These are phyloP conservation scores for Crithidia acanthocephali DNA, from an alignment of 208 protist species.

Conservation along the genomic window DNA sequence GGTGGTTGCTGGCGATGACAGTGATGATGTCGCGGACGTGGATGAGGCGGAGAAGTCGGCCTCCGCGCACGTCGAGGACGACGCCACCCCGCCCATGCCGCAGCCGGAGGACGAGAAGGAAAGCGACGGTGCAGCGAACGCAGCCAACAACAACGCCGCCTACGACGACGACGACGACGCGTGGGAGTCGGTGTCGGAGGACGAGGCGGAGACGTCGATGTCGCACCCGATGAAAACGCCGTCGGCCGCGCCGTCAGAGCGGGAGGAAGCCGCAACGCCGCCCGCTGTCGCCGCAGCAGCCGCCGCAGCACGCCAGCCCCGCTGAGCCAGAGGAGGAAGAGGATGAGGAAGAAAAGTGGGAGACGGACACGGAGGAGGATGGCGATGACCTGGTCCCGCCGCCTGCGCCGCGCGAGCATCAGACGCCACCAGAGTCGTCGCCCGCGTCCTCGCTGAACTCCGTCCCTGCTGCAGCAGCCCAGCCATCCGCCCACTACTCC, in stretches of 20 bases:
- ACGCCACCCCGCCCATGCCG: no score
- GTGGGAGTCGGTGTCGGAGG: slow-evolving; percentile 20
- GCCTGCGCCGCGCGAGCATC: slow-evolving; percentile 21
- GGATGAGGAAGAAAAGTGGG: neutral
- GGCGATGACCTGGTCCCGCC: slow-evolving; percentile 7
- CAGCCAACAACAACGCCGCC: neutral
- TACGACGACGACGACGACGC: slow-evolving; percentile 18
- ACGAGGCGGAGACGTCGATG: neutral
- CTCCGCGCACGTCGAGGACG: no score
- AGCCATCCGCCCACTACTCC: neutral
- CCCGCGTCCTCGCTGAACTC: slow-evolving; percentile 17
- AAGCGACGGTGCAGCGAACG: neutral
- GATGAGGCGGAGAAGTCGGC: neutral
- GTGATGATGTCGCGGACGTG: no score
- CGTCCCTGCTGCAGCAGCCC: neutral
- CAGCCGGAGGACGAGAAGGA: neutral
- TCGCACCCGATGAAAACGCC: neutral
- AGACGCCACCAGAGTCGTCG: slow-evolving; percentile 12
- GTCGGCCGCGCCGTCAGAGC: neutral
- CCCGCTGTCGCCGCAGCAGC: neutral
- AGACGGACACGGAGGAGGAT: neutral
- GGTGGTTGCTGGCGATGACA: no score
- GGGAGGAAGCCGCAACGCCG: no score
- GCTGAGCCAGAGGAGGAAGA: neutral
- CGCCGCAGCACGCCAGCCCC: neutral